A percentile compares a stretch with the other conserved stretches of the same genome.
Evolutionary conservation across 2,329 filamentous ascomycete genomes (phyloP).

Genomic region (Aspergillus brunneoviolaceus): DNA sequence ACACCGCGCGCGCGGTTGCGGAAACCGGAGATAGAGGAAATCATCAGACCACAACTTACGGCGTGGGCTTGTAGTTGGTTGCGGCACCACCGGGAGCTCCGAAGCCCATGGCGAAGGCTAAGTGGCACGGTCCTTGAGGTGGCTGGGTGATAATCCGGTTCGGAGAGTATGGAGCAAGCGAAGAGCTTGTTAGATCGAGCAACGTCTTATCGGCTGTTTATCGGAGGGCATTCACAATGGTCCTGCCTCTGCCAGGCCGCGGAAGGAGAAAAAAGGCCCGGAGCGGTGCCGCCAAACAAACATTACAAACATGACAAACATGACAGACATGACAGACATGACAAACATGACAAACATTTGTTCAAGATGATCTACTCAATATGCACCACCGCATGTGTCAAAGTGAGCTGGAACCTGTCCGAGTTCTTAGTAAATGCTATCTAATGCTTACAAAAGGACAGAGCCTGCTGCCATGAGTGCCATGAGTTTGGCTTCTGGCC

Average conservation of each 20-base stretch:
- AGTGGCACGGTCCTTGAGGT: not conserved
- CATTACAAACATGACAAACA: slow-evolving; percentile 26
- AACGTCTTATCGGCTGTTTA: not conserved
- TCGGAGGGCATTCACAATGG: not conserved
- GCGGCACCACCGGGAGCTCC: slow-evolving; percentile 68
- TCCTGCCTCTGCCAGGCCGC: not conserved
- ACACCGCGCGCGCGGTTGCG: too few relatives aligned
- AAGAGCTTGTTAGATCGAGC: not conserved
- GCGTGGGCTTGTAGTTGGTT: slow-evolving; percentile 65
- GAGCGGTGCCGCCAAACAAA: slow-evolving; percentile 8
- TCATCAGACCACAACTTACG: slow-evolving; percentile 52
- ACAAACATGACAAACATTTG: slow-evolving; percentile 26
- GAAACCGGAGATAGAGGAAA: not conserved
- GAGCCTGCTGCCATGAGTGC: not conserved
- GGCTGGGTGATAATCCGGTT: not conserved
- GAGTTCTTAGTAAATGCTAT: not conserved
- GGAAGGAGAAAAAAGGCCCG: slow-evolving; percentile 10
- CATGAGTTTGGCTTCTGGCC: not conserved
- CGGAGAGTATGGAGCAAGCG: not conserved
- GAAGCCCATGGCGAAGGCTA: slow-evolving; percentile 51
- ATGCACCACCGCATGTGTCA: not conserved
- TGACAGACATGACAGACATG: slow-evolving; percentile 10
- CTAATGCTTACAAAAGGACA: not conserved
- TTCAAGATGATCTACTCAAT: not conserved
- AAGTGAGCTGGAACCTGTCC: not conserved